phyloP scores from a whole-genome alignment of 176 grass and related monocot species.

The Areca catechu region DNA sequence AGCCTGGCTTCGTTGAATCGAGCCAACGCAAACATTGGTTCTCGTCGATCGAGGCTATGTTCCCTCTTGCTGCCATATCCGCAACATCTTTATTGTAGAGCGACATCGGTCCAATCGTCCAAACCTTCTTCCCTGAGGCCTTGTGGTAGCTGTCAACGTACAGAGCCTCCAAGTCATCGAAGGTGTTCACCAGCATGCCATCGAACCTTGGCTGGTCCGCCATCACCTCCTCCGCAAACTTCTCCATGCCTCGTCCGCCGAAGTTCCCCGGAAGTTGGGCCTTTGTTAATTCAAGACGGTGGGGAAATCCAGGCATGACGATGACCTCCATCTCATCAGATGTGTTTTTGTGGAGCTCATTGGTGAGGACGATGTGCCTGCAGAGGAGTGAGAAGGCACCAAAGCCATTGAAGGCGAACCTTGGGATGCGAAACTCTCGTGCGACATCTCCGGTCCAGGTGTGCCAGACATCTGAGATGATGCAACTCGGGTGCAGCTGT shows the following conservation, averaged over 20 bases:
- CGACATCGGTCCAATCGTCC: not conserved
- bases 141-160: slow-evolving; percentile 10
- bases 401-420: slow-evolving; percentile 14
- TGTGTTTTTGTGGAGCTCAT: slow-evolving; percentile 2
- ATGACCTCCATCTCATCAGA: slow-evolving; percentile 19
- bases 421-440: slow-evolving; percentile 17
- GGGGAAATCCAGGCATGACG: slow-evolving; percentile 24
- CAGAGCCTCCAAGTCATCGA: slow-evolving; percentile 16
- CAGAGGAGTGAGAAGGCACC: slow-evolving; percentile 19
- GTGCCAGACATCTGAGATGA: slow-evolving; percentile 18
- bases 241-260: not conserved
- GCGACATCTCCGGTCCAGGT: slow-evolving; percentile 24
- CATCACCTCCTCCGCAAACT: not conserved
- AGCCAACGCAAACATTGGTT: not conserved
- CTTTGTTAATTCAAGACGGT: slow-evolving; percentile 11
- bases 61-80: not conserved
- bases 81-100: not conserved
- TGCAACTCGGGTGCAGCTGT: slow-evolving; percentile 9
- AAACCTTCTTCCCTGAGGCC: not conserved
- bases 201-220: slow-evolving; percentile 14
- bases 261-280: not conserved
- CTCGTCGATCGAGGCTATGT: not conserved
- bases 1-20: not conserved
- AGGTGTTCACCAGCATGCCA: slow-evolving; percentile 19
- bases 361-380: not conserved